Conservation (phyloP, 2,329 filamentous ascomycete species). For the Alternaria infectoria region DNA sequence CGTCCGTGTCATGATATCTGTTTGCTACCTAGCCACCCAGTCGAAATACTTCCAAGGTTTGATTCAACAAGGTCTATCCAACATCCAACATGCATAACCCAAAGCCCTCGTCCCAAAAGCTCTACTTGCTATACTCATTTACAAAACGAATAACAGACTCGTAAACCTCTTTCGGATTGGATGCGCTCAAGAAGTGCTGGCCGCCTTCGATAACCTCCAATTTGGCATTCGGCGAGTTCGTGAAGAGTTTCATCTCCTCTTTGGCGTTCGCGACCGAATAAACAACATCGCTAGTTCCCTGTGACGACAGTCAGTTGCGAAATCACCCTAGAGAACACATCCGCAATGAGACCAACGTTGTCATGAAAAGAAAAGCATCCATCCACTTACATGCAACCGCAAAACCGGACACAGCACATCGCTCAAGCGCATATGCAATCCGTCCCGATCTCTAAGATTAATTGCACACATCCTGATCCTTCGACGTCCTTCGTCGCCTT, state of each 20-base stretch:
- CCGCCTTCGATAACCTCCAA: constrained; percentile 55
- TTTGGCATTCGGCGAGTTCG: constrained; percentile 50
- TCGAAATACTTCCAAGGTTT: not conserved
- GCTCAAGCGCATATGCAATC: constrained; percentile 52
- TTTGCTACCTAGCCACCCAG: not conserved
- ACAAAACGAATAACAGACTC: constrained; percentile 39
- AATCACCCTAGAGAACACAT: not conserved
- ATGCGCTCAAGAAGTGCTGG: constrained; percentile 58
- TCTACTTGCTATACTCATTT: constrained; percentile 22
- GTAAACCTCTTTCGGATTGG: constrained; percentile 55
- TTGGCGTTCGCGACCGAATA: constrained; percentile 52
- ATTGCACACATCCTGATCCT: constrained; percentile 58
- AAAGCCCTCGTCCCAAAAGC: not conserved
- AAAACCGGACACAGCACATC: constrained; percentile 60
- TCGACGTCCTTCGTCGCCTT: constrained; percentile 57
- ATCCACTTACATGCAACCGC: constrained; percentile 54
- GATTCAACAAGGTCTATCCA: not conserved
- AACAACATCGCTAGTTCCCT: constrained; percentile 53
- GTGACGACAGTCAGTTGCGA: not conserved
- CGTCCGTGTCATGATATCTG: not conserved
- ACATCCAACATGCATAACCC: not conserved
- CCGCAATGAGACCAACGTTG: not conserved
- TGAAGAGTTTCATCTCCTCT: constrained; percentile 58
- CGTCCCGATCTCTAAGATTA: constrained; percentile 57
- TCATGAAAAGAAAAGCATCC: not conserved